Base-by-base conservation (phyloP, 2,329 filamentous ascomycete genomes). In the Aspergillus hortae region DNA sequence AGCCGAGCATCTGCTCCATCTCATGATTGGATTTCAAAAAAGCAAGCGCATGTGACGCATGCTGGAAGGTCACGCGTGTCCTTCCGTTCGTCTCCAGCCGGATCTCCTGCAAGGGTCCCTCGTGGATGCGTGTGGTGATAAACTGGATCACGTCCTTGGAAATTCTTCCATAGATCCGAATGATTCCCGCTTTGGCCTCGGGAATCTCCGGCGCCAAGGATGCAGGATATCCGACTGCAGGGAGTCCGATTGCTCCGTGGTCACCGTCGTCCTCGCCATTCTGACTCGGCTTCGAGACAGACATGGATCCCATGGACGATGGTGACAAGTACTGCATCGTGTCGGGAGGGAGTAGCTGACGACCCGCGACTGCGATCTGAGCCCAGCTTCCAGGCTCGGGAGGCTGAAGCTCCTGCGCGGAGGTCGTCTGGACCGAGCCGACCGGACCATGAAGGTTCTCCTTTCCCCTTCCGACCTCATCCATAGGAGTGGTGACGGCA, bases 71-170 rank as follows among this genome's bases (percentile, higher is more conserved):
- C 49, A 74, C 64, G 17, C 66, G 65, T 5, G 67, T 66, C 38
- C 62, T 67, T 44, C 56, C 58, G 42, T 65, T 61, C 32, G 59
- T 59, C 25, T 68, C 62, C 30, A 70, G 63, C 7, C 63, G 63
- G 44, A 75, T 66, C n/a, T 70, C 69, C 47, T 67, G 68, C 41
- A 75, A 57, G 2, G 73, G 66, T 12, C 73, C 73, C 51, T 72
- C 67, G 48, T 63, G 64, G 52, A 75, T 72, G 33, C 65, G 62
- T 21, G 64, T 61, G 11, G 72, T 71, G 40, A 72, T 57, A 46
- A 57, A 64, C 23, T 61, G 61, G 36, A 69, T 55, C 17, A 65
- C 57, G 10, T 60, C 59, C 27, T 58, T 64, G 48, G 48, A 46
- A 11, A 66, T 53, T 9, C 48, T 58, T 33, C 64, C 64, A 30